A percentile compares a stretch with the other conserved stretches of the same genome.
Evolutionary conservation across 2,329 filamentous ascomycete genomes (phyloP).

Genomic region (Bretziella fagacearum): DNA sequence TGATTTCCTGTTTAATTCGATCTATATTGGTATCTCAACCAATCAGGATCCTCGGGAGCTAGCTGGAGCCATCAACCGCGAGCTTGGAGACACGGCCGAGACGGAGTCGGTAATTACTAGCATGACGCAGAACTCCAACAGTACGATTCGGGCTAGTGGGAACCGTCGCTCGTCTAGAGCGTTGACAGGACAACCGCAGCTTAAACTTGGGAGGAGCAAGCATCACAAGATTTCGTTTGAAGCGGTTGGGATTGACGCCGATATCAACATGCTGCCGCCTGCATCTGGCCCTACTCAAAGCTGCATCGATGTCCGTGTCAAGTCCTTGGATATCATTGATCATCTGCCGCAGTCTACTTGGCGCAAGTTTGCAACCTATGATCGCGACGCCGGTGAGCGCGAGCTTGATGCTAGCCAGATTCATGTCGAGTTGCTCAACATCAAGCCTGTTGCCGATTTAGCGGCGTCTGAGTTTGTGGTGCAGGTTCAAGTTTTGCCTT

Average conservation of each 20-base stretch:
- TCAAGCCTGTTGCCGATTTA: slow-evolving; percentile 68
- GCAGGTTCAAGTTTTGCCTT: slow-evolving; percentile 59
- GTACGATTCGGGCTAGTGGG: slow-evolving; percentile 30
- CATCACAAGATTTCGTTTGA: slow-evolving; percentile 94
- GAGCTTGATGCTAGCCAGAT: slow-evolving; percentile 81
- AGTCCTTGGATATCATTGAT: slow-evolving; percentile 79
- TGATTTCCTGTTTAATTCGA: slow-evolving; percentile 95
- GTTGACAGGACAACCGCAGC: slow-evolving; percentile 35
- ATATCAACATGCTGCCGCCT: slow-evolving; percentile 65
- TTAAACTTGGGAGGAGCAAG: slow-evolving; percentile 70
- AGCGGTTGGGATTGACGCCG: slow-evolving; percentile 64
- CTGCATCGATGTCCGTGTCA: slow-evolving; percentile 68
- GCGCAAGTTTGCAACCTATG: slow-evolving; percentile 95
- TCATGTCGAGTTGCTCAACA: slow-evolving; percentile 72
- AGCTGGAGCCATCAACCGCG: slow-evolving; percentile 67
- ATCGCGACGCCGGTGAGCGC: slow-evolving; percentile 69
- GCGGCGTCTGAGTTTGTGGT: slow-evolving; percentile 82
- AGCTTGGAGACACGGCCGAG: slow-evolving; percentile 78
- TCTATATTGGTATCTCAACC: slow-evolving; percentile 84
- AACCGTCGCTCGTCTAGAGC: slow-evolving; percentile 35
- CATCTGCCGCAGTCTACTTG: slow-evolving; percentile 90
- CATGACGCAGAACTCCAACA: slow-evolving; percentile 50
- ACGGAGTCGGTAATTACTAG: slow-evolving; percentile 60
- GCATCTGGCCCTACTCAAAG: slow-evolving; percentile 66
- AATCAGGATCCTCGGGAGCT: slow-evolving; percentile 74